phyloP scores from a whole-genome alignment of 192 early-diverging fungal genomes.

The Podila verticillata region DNA sequence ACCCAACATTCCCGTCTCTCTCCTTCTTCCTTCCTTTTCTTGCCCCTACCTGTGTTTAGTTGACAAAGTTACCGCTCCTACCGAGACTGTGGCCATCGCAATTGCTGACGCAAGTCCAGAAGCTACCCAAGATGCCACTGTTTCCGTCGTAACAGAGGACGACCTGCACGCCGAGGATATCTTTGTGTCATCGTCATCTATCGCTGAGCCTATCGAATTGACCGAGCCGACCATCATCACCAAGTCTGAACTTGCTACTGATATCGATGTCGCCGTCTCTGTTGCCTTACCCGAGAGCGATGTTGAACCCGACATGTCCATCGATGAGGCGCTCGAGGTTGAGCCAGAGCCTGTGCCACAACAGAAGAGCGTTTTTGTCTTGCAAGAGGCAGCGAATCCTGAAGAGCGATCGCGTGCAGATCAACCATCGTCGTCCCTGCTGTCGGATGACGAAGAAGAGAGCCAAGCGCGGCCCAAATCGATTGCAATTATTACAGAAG shows the following conservation, averaged over 20 bases:
- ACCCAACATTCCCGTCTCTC: too few species aligned
- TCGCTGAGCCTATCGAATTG: too few species aligned
- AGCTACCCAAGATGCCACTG: too few species aligned
- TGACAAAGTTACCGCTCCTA: too few species aligned
- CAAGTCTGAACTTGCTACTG: not conserved
- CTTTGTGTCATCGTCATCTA: too few species aligned
- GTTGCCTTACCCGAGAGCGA: not conserved
- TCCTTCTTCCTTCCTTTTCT: too few species aligned
- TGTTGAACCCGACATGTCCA: not conserved
- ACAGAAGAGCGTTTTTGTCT: conserved; percentile 7
- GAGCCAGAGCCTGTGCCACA: not conserved
- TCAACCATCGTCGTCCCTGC: conserved; percentile 1
- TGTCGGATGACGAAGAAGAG: not conserved
- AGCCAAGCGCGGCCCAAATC: not conserved
- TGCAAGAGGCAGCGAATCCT: conserved; percentile 18
- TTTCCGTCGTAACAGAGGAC: too few species aligned
- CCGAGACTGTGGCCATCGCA: too few species aligned
- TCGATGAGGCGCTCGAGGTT: not conserved
- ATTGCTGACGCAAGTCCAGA: too few species aligned
- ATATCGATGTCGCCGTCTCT: not conserved
- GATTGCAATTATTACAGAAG: not conserved
- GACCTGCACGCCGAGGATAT: too few species aligned
- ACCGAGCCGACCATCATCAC: too few species aligned
- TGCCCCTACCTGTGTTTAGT: too few species aligned
- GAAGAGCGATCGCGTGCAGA: conserved; percentile 1